A percentile compares a stretch with the other conserved stretches of the same genome.
phyloP scores from a whole-genome alignment of 306 rosid species.

The Fragaria iinumae region DNA sequence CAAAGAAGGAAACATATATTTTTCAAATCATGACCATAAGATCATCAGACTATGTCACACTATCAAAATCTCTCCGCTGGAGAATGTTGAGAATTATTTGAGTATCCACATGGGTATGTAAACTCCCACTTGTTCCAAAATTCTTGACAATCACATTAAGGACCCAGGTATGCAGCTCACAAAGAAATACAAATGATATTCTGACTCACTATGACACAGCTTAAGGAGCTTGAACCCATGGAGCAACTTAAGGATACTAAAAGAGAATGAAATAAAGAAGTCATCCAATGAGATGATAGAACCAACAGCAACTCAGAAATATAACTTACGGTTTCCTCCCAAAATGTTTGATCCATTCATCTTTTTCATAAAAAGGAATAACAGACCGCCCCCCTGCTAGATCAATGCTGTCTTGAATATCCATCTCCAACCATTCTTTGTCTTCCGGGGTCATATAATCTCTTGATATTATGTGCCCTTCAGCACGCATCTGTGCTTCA shows the following conservation, averaged over 20 bases:
- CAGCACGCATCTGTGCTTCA: conserved; percentile 83
- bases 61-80: not conserved
- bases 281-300: not conserved
- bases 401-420: conserved; percentile 72
- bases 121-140: not conserved
- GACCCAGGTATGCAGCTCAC: too few relatives aligned
- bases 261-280: not conserved
- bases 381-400: conserved; percentile 54
- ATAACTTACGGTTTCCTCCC: conserved; percentile 80
- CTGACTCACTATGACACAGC: not conserved
- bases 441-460: conserved; percentile 83
- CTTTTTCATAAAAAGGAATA: conserved; percentile 73
- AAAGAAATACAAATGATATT: not conserved
- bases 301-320: not conserved
- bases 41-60: not conserved
- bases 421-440: conserved; percentile 89
- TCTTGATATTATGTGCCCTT: conserved; percentile 70
- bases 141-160: not conserved
- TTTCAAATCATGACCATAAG: not conserved
- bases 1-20: not conserved
- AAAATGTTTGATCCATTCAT: conserved; percentile 64
- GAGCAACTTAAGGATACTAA: not conserved
- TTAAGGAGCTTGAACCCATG: not conserved
- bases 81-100: not conserved
- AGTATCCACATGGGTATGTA: not conserved